phyloP scores from a whole-genome alignment of 2,329 filamentous ascomycete genomes.

The Diaporthe ampelina region DNA sequence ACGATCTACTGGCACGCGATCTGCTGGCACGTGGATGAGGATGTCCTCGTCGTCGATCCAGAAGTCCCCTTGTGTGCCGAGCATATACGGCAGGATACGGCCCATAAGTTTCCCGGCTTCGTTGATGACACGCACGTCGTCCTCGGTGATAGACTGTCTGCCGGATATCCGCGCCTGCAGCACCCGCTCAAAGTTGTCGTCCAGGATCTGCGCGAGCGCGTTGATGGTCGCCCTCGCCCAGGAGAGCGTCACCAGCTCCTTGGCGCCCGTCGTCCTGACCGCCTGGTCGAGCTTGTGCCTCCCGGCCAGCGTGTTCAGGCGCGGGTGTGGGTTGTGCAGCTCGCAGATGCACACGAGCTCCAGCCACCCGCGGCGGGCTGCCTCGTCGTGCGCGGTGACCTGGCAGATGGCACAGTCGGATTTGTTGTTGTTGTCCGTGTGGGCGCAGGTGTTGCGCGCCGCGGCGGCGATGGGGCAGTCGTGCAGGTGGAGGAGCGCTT shows the following conservation, averaged over 20 bases:
- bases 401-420: background rate
- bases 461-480: background rate
- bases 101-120: background rate
- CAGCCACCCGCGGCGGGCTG: background rate
- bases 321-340: background rate
- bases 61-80: background rate
- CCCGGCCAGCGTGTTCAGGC: background rate
- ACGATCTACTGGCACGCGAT: too few relatives aligned
- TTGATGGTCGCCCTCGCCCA: background rate
- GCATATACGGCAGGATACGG: background rate
- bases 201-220: background rate
- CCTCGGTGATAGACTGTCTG: rapidly evolving
- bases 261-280: too few relatives aligned
- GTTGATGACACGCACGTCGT: background rate
- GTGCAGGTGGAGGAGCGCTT: background rate
- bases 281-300: background rate
- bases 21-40: too few relatives aligned
- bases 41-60: background rate
- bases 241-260: background rate
- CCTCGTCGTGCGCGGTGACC: background rate
- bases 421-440: too few relatives aligned
- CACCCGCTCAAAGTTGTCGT: background rate
- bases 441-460: too few relatives aligned
- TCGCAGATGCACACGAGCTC: background rate
- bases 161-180: background rate